Conservation (phyloP, 495 filamentous ascomycete genomes). For the Aspergillus mulundensis region DNA sequence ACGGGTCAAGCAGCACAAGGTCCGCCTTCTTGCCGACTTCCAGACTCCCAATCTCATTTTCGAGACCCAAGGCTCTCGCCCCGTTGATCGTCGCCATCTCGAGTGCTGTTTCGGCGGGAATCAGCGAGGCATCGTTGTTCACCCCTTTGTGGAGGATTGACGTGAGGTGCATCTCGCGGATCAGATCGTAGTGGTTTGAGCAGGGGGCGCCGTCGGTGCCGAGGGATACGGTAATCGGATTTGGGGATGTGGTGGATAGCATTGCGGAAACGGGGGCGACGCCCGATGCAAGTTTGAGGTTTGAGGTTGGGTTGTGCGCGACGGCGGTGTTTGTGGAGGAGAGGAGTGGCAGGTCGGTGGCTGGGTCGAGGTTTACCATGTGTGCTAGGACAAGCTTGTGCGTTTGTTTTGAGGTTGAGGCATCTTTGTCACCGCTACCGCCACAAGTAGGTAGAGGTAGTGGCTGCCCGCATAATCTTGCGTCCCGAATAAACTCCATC, state of each 20-base stretch:
- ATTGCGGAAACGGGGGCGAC: constrained; percentile 45
- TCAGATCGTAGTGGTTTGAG: constrained; percentile 47
- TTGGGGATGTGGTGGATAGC: constrained; percentile 30
- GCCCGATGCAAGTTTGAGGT: constrained; percentile 48
- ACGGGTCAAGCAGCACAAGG: constrained; percentile 48
- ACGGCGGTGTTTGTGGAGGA: constrained; percentile 40
- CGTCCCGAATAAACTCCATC: no score
- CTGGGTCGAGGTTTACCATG: constrained; percentile 47
- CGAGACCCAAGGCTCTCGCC: constrained; percentile 47
- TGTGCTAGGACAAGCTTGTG: constrained; percentile 42
- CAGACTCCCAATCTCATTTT: constrained; percentile 44
- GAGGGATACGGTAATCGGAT: constrained; percentile 39
- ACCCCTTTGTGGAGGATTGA: constrained; percentile 49
- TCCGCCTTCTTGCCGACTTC: constrained; percentile 54
- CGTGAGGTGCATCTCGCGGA: constrained; percentile 51
- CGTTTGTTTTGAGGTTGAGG: no score
- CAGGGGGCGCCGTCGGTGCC: constrained; percentile 51
- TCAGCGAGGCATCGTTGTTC: constrained; percentile 39
- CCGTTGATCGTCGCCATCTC: constrained; percentile 52
- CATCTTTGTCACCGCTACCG: no score
- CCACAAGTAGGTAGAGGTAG: no score
- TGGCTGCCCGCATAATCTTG: no score
- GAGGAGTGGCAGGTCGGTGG: constrained; percentile 37
- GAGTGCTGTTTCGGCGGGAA: constrained; percentile 45
- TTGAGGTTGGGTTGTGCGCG: constrained; percentile 48